phyloP scores from a whole-genome alignment of 139 green algal species.

The Coelastrella sp. region DNA sequence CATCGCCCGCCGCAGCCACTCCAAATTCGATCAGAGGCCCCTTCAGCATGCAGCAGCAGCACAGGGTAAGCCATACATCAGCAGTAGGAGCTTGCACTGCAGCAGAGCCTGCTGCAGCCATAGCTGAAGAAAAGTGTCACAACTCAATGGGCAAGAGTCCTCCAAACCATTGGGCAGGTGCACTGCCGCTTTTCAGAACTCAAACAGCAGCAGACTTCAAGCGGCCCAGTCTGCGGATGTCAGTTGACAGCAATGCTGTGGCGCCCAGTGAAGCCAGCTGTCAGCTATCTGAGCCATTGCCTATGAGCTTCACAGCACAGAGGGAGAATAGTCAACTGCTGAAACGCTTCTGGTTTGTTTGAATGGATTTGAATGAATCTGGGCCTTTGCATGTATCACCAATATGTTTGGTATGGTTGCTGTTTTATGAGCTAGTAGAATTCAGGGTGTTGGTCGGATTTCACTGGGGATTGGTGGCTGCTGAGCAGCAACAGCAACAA shows the following conservation, averaged over 20 bases:
- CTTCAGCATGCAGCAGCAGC: background rate
- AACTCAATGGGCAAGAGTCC: background rate
- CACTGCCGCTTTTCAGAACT: background rate
- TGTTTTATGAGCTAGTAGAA: background rate
- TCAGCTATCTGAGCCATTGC: background rate
- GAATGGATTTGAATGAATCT: too few species aligned
- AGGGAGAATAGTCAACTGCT: background rate
- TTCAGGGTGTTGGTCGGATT: too few species aligned
- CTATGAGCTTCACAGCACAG: background rate
- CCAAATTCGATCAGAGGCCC: background rate
- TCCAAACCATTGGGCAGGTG: background rate
- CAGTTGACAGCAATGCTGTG: background rate
- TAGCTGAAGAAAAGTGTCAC: background rate
- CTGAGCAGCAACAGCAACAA: too few species aligned
- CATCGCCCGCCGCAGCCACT: background rate
- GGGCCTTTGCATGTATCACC: background rate
- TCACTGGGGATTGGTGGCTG: too few species aligned
- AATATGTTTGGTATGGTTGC: background rate
- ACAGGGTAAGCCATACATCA: background rate
- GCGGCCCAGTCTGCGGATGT: background rate
- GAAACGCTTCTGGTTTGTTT: background rate
- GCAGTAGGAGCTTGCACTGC: background rate
- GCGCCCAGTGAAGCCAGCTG: background rate
- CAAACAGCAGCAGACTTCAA: background rate
- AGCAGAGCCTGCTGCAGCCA: background rate